phyloP scores from a whole-genome alignment of 2,329 filamentous ascomycete genomes.

The Cytospora piceae region DNA sequence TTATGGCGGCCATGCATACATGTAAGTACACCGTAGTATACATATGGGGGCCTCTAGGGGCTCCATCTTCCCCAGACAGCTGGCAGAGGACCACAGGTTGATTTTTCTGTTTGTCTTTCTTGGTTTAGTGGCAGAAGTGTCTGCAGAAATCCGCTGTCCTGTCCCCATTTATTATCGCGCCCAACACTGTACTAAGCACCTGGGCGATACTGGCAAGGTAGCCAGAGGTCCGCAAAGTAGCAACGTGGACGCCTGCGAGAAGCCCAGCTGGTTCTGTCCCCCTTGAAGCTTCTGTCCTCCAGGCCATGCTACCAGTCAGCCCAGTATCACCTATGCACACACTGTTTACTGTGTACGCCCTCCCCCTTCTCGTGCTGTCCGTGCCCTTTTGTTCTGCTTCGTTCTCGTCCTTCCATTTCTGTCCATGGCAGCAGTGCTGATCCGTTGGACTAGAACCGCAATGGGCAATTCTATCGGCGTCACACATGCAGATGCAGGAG shows the following conservation, averaged over 20 bases:
- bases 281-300: neutral
- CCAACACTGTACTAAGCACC: neutral
- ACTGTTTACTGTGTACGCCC: too few species aligned
- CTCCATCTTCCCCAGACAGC: slow-evolving; percentile 3
- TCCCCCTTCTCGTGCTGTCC: neutral
- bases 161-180: slow-evolving; percentile 1
- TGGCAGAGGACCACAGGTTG: neutral
- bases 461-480: neutral
- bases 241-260: slow-evolving; percentile 3
- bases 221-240: neutral
- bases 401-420: slow-evolving; percentile 1
- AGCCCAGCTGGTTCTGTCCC: neutral
- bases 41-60: neutral
- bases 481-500: neutral
- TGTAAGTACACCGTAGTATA: too few species aligned
- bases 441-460: slow-evolving; percentile 5
- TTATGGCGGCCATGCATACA: neutral
- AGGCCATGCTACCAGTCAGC: neutral
- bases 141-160: slow-evolving; percentile 3
- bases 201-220: neutral
- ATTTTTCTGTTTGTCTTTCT: neutral
- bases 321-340: too few species aligned
- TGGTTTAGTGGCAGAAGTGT: neutral
- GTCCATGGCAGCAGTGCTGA: slow-evolving; percentile 14
- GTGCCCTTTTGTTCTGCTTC: slow-evolving; percentile 1